Evolutionary conservation across 2,329 filamentous ascomycete genomes (phyloP), one percentile per base, ranked within the genome.

Genomic region (Alternaria ventricosa): DNA sequence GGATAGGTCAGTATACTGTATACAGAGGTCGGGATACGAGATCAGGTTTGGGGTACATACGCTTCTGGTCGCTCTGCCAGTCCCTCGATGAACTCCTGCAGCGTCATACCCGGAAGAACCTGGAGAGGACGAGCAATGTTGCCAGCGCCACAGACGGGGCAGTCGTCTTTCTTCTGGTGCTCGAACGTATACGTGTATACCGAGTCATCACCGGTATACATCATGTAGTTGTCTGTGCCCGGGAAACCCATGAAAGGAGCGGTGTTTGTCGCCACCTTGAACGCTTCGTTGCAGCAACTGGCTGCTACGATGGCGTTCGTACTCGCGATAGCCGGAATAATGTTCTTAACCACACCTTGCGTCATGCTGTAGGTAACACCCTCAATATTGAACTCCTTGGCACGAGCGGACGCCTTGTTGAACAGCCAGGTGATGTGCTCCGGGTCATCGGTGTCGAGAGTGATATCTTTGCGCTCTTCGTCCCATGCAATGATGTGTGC

Each of bases 401-500:
- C 94, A 36, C 96, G 92, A 50, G 87, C 82, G 15, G 95, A 86
- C 0, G 96, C 94, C 75, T 94, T 94, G 67, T 93, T 87, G 81
- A 93, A 98, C 5, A 99, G 87, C 96, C 96, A 99, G n/a, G 90
- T 92, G 75, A 99, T 96, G 80, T 99, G 96, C 77, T 96, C 93
- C 44, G 96, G 92, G 74, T 99, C 93, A 79, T 99, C 96, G 72
- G 93, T 97, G 82, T 99, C 96, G 51, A 99, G 90, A 36, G 88
- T 86, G 18, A 94, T 90, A 69, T 95, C 96, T 66, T 85, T 86
- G 57, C 85, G 82, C 74, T 86, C 81, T 73, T 85, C 88, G 66
- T 97, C 94, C 96, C 96, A 99, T 44, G 96, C 96, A 67, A 99
- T 97, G 75, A 98, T 91, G 79, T 98, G 95, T 0, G 96, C 96